phyloP scores from a whole-genome alignment of 2,329 filamentous ascomycete genomes.

The Alternaria gaisen region DNA sequence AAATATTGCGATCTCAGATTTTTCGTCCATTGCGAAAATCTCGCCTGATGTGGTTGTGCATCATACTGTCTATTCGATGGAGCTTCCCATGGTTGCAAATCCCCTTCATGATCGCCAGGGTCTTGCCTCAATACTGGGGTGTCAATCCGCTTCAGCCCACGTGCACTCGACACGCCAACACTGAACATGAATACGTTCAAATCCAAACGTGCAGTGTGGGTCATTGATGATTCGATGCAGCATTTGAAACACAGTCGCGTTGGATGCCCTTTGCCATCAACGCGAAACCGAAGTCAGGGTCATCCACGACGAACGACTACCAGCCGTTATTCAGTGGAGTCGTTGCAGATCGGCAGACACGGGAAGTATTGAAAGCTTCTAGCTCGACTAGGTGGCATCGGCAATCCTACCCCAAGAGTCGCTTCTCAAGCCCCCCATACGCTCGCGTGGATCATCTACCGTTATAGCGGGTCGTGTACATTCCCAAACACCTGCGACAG shows the following conservation, averaged over 20 bases:
- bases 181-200: not conserved
- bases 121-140: not conserved
- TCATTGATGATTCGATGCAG: not conserved
- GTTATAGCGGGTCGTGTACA: not conserved
- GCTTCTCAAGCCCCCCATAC: not conserved
- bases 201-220: not conserved
- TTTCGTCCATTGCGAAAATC: not conserved
- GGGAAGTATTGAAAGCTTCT: not conserved
- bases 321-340: not conserved
- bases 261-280: not conserved
- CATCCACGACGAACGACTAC: not conserved
- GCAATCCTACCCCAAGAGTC: conserved; percentile 5
- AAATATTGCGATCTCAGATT: not conserved
- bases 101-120: not conserved
- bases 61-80: not conserved
- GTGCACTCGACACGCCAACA: not conserved
- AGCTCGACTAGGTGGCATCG: not conserved
- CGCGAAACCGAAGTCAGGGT: not conserved
- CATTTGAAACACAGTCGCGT: not conserved
- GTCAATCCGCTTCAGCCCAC: not conserved
- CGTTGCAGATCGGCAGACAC: conserved; percentile 3
- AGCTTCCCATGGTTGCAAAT: conserved; percentile 1
- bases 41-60: not conserved
- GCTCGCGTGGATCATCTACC: conserved; percentile 4
- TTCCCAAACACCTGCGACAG: not conserved